Evolutionary conservation across 257 asterid species (phyloP).

Genomic region (Plantago elongata): DNA sequence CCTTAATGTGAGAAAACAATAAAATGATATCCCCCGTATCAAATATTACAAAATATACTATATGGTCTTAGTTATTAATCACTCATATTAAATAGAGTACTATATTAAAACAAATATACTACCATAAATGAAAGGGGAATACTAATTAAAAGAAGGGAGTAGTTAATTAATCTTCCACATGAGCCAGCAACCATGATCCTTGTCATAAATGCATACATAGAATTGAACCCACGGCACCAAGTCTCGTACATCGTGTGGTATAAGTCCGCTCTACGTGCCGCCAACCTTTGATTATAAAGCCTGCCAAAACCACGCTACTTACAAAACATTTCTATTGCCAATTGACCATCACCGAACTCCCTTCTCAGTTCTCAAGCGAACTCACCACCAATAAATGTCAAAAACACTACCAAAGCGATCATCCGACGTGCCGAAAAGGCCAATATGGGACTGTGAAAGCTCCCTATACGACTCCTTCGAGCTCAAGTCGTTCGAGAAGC

Average conservation of each 20-base stretch:
- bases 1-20: no score
- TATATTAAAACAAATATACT: no score
- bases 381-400: not conserved
- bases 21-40: no score
- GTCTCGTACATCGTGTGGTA: conserved; percentile 13
- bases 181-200: no score
- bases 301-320: no score
- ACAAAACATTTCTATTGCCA: not conserved
- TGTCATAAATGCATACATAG: not conserved
- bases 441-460: conserved; percentile 74
- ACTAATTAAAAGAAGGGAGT: no score
- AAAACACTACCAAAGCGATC: conserved; percentile 8
- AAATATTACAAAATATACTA: no score
- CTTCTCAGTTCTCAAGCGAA: not conserved
- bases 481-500: conserved; percentile 51
- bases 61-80: no score
- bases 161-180: no score
- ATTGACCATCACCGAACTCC: not conserved
- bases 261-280: conserved; percentile 11
- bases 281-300: not conserved
- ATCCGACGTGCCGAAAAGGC: conserved; percentile 15
- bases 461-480: conserved; percentile 78
- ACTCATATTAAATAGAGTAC: no score
- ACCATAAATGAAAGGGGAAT: no score
- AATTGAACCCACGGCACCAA: not conserved